phyloP scores from a whole-genome alignment of 2,329 filamentous ascomycete species.

The Aspergillus amoenus region DNA sequence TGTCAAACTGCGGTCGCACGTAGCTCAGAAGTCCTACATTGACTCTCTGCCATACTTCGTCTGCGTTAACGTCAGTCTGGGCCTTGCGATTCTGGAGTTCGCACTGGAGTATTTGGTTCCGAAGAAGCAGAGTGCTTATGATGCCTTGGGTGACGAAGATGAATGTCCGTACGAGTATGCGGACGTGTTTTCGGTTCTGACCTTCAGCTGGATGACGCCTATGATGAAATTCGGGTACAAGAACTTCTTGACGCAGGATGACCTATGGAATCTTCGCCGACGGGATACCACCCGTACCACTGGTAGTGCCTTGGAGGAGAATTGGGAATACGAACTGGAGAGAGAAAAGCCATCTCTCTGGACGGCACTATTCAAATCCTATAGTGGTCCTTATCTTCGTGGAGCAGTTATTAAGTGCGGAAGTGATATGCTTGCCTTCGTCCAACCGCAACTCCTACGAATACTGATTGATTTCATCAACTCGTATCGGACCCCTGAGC shows the following conservation, averaged over 20 bases:
- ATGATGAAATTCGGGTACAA: slow-evolving; percentile 95
- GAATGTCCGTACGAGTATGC: slow-evolving; percentile 82
- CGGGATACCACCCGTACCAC: slow-evolving; percentile 77
- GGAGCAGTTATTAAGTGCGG: slow-evolving; percentile 84
- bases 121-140: slow-evolving; percentile 70
- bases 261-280: slow-evolving; percentile 87
- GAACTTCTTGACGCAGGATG: slow-evolving; percentile 87
- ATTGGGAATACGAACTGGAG: slow-evolving; percentile 74
- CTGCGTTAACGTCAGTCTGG: slow-evolving; percentile 70
- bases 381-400: slow-evolving; percentile 78
- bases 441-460: slow-evolving; percentile 86
- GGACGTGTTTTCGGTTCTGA: slow-evolving; percentile 87
- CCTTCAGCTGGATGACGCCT: slow-evolving; percentile 98
- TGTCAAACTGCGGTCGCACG: slow-evolving; percentile 81
- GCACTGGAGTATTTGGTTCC: slow-evolving; percentile 81
- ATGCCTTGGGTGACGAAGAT: slow-evolving; percentile 64
- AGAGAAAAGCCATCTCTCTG: slow-evolving; percentile 80
- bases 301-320: slow-evolving; percentile 65
- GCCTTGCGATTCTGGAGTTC: slow-evolving; percentile 69
- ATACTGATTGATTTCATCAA: slow-evolving; percentile 79
- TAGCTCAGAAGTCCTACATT: slow-evolving; percentile 72
- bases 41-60: slow-evolving; percentile 72
- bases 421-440: slow-evolving; percentile 82
- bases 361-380: slow-evolving; percentile 79
- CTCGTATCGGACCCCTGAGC: slow-evolving; percentile 66